phyloP scores from a whole-genome alignment of 169 alveolate species.

The Plasmodium falciparum region DNA sequence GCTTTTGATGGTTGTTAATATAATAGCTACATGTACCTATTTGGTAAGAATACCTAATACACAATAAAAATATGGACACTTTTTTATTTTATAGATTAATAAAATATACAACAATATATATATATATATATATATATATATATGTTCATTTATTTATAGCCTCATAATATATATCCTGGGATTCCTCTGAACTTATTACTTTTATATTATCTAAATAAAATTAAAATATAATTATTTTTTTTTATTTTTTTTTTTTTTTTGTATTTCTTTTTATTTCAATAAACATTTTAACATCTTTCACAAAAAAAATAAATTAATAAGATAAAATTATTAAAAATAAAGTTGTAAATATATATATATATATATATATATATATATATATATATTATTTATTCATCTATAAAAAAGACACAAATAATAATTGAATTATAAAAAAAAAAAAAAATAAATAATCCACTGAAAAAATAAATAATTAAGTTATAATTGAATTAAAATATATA shows the following conservation, averaged over 20 bases:
- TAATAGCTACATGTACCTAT: conserved; percentile 58
- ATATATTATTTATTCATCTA: background rate
- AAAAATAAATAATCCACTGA: background rate
- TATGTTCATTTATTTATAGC: conserved; percentile 13
- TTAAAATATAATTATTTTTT: conserved; percentile 20
- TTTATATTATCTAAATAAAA: conserved; percentile 39
- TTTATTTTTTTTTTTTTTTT: background rate
- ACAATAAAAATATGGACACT: too few relatives aligned
- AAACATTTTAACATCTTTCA: background rate
- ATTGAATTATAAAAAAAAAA: too few relatives aligned
- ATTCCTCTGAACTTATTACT: conserved; percentile 53
- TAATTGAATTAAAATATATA: background rate
- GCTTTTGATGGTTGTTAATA: conserved; percentile 29
- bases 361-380: conserved; percentile 8
- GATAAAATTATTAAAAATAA: background rate
- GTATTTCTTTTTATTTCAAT: background rate
- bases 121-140: background rate
- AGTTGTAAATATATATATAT: background rate
- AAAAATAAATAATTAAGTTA: background rate
- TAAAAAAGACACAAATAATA: too few relatives aligned
- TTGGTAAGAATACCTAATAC: conserved; percentile 31
- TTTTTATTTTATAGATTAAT: background rate
- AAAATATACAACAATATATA: too few relatives aligned
- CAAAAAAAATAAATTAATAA: background rate
- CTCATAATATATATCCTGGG: conserved; percentile 41